Evolutionary conservation across 2,329 filamentous ascomycete genomes (phyloP), one percentile per base, ranked within the genome.

Genomic region (Clonostachys rosea): DNA sequence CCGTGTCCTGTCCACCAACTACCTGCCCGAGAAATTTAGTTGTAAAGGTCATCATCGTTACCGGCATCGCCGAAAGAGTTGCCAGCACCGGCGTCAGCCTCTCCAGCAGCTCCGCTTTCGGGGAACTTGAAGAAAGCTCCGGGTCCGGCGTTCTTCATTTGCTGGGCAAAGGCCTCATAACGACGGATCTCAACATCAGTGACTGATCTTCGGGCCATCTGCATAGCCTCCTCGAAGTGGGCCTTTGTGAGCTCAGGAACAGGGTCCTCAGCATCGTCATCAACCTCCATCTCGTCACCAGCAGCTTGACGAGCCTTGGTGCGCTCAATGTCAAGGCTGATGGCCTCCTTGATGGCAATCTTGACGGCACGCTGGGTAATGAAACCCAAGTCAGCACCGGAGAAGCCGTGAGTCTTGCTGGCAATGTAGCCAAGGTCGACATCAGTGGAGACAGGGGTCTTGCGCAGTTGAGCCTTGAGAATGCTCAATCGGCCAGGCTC

Each of bases 111-210:
- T 17, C 83, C 88, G 58, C 80, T 87, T 51, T 78, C 76, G 34
- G 88, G 92, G 84, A 99, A 99, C 71, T 95, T 91, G 88, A 99
- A 99, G 81, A 94, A 96, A 59, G 89, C 91, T 62, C 91, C 92
- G 37, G 91, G 91, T 45, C 91, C 91, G 50, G 89, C 85, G 67
- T 95, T 96, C 88, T 99, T 99, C 91, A 99, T 95, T 68, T 92
- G 92, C 75, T 97, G 92, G 39, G 92, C 89, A 62, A 99, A 99
- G 5, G 94, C 92, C 79, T 99, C 94, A 74, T 99, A 99, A 51
- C 92, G 87, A 63, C 94, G 88, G 61, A 99, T 95, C 79, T 99
- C 94, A 18, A 97, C 92, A 58, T 99, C 94, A 48, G 83, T 91
- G 57, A 99, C 94, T 30, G 94, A 97, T 65, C 89, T 84, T 69